A percentile compares a stretch with the other conserved stretches of the same genome.
Conservation (phyloP, 2,329 filamentous ascomycete genomes). For the Clonostachys byssicola region DNA sequence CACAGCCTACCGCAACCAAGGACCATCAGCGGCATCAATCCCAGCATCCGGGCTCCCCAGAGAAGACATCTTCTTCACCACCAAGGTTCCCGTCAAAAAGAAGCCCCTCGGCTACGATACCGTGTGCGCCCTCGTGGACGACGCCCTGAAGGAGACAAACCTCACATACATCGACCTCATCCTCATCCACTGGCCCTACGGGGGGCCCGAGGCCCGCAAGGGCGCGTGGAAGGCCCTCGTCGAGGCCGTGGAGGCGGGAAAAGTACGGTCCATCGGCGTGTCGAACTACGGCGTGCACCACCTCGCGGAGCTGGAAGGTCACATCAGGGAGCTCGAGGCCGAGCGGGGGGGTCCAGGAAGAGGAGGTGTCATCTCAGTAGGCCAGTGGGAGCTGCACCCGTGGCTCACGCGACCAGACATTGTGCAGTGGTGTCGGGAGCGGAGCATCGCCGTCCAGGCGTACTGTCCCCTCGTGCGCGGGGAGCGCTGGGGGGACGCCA, state of each 20-base stretch:
- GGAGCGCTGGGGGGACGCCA: constrained; percentile 65
- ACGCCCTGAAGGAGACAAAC: constrained; percentile 57
- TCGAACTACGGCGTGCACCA: constrained; percentile 64
- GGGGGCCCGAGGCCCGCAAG: constrained; percentile 50
- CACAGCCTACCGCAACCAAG: constrained; percentile 46
- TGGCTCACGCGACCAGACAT: constrained; percentile 82
- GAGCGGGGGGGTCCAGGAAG: constrained; percentile 59
- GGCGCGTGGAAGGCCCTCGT: constrained; percentile 59
- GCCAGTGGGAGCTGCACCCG: constrained; percentile 87
- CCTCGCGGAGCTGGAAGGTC: constrained; percentile 53
- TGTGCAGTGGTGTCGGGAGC: constrained; percentile 67
- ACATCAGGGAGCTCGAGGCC: constrained; percentile 57
- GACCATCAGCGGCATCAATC: constrained; percentile 39
- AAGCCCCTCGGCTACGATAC: constrained; percentile 51
- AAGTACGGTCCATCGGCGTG: constrained; percentile 58
- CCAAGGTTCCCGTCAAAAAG: constrained; percentile 43
- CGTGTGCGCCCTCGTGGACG: constrained; percentile 59
- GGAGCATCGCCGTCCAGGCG: constrained; percentile 58
- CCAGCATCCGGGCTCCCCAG: constrained; percentile 33
- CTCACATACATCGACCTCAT: constrained; percentile 65
- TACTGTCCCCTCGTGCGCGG: constrained; percentile 62
- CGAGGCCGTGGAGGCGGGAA: constrained; percentile 58
- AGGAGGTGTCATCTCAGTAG: constrained; percentile 73
- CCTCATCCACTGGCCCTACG: constrained; percentile 59
- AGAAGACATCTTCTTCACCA: constrained; percentile 49